A percentile compares a stretch with the other conserved stretches of the same genome.
Conservation (phyloP, 1,284 basidiomycete species). For the Pseudozyma sp. region DNA sequence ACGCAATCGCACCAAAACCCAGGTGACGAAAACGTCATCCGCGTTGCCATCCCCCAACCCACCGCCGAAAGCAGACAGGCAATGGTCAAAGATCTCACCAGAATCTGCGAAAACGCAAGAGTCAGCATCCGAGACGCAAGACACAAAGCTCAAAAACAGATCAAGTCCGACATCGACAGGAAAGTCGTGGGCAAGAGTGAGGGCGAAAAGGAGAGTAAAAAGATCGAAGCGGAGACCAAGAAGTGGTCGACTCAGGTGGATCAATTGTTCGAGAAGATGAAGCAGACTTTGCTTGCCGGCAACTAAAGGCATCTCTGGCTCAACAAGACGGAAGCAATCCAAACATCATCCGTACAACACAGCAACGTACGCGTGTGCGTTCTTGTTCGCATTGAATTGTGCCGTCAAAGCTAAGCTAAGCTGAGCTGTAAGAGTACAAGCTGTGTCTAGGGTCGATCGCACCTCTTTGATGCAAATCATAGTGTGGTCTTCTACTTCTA, state of each 20-base stretch:
- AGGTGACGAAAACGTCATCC: constrained; percentile 60
- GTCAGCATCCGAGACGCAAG: constrained; percentile 59
- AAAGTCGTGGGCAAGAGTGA: constrained; percentile 63
- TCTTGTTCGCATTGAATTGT: neutral
- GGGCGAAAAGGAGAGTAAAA: constrained; percentile 53
- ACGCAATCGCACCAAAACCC: constrained; percentile 26
- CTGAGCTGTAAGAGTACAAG: too few species aligned
- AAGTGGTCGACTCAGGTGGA: constrained; percentile 54
- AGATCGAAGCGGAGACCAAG: constrained; percentile 60
- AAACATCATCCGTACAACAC: neutral
- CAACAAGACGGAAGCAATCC: neutral
- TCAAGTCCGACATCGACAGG: constrained; percentile 61
- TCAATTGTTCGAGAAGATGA: constrained; percentile 58
- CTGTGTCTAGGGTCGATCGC: too few species aligned
- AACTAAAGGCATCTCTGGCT: neutral
- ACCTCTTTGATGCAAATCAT: neutral
- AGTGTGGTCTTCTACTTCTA: neutral
- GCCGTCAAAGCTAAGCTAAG: neutral
- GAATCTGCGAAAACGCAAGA: constrained; percentile 65
- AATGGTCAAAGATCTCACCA: constrained; percentile 60
- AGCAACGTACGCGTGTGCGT: neutral
- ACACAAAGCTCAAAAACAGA: constrained; percentile 65
- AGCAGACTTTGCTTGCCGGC: constrained; percentile 38
- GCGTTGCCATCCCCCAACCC: constrained; percentile 63
- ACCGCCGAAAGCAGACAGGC: constrained; percentile 62